Base-by-base conservation (phyloP, 2,329 filamentous ascomycete genomes). In the Bertia moriformis region DNA sequence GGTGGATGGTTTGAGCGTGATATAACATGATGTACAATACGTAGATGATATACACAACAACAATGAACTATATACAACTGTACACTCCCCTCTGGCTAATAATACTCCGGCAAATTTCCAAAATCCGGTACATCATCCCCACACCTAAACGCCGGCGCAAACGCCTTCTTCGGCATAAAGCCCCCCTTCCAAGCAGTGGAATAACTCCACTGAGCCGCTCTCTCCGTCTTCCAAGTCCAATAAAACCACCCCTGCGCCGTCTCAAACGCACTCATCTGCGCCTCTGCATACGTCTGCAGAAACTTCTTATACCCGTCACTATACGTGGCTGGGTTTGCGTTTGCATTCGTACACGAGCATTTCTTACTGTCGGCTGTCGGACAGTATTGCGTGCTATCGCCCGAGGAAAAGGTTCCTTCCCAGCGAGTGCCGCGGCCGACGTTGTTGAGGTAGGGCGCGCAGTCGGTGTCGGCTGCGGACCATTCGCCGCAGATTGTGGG, bases 171-270 rank as follows among this genome's bases (percentile, higher is more conserved):
- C 1, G 81, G 81, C 58, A 86, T 53, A 27, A 76, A 78, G 0
- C 75, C 75, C 2, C 68, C 68, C 19, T 61, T 58, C 43, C 77
- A 56, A 0, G 76, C 79, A 29, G 64, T 61, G 52, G 76, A 67
- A 60, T 78, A 83, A 53, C 78, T 83, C 81, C 83, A 87, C 57
- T 86, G 82, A 27, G 69, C 63, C n/a, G 77, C 73, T 38, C 57
- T 65, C 57, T 87, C 82, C 12, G 80, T 85, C 53, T 76, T 65
- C 82, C 82, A 87, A 3, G 81, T 85, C 82, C 82, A 87, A 53
- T 86, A 87, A 49, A 86, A 83, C 82, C 82, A 87, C 18, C 82
- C 82, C 72, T 77, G 81, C 0, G 73, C 76, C 18, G 71, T 66
- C 56, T 85, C 81, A 47, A 83, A 87, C 22, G 71, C 74, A 39